phyloP scores from a whole-genome alignment of 2,329 filamentous ascomycete genomes.

The Ambrosiella xylebori region DNA sequence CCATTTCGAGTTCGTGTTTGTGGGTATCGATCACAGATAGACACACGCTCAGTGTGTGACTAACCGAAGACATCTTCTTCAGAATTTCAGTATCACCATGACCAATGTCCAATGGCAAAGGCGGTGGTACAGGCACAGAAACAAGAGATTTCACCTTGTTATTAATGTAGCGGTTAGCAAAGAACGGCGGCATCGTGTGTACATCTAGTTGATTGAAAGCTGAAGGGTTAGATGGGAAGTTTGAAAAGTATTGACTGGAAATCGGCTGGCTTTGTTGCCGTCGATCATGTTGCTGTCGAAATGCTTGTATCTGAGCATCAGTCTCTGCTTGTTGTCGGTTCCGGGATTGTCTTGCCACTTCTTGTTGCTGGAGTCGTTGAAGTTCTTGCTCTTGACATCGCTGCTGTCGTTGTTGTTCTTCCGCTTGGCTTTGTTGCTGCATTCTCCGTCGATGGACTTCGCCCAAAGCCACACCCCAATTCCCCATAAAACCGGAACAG shows the following conservation, averaged over 20 bases:
- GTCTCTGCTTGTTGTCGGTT: no score
- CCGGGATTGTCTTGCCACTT: not conserved
- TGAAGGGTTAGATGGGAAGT: not conserved
- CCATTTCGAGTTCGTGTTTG: slow-evolving; percentile 10
- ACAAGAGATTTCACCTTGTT: not conserved
- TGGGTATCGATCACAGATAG: slow-evolving; percentile 3
- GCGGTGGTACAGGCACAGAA: not conserved
- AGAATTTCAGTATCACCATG: not conserved
- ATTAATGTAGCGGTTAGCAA: not conserved
- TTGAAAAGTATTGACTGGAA: not conserved
- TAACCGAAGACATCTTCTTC: not conserved
- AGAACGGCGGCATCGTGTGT: not conserved
- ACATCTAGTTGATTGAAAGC: not conserved
- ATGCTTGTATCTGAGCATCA: not conserved
- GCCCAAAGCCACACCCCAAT: not conserved
- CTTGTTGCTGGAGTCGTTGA: not conserved
- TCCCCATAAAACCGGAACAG: slow-evolving; percentile 1
- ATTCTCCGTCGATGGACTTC: not conserved
- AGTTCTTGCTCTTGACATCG: not conserved
- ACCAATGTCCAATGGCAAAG: not conserved
- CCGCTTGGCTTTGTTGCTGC: not conserved
- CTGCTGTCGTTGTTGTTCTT: not conserved
- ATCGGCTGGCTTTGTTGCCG: not conserved
- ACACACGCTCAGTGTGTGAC: slow-evolving; percentile 12
- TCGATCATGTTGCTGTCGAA: not conserved